A percentile compares a stretch with the other conserved stretches of the same genome.
Evolutionary conservation across 108 stramenopile species (phyloP).

Genomic region (Nannochloropsis salina): DNA sequence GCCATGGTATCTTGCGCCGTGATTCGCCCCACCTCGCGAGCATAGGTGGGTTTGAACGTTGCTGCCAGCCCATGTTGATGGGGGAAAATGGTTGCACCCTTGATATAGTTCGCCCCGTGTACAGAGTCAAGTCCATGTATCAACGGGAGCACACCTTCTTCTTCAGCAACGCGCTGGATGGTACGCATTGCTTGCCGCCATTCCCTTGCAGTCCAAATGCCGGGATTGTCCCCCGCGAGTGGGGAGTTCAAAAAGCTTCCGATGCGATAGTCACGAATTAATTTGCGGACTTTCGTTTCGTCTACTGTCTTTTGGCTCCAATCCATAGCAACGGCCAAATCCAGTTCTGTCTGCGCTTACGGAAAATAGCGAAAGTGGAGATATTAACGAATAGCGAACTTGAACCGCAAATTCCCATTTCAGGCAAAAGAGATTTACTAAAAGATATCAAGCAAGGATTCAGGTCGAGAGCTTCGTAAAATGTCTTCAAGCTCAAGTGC

Average conservation of each 20-base stretch:
- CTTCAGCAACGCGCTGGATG: slow-evolving; percentile 12
- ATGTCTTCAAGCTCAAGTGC: too few relatives aligned
- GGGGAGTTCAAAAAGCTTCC: not conserved
- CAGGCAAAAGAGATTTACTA: too few relatives aligned
- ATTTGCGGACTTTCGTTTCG: not conserved
- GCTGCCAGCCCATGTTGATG: not conserved
- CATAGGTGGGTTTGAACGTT: not conserved
- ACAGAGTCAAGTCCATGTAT: slow-evolving; percentile 11
- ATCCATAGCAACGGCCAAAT: not conserved
- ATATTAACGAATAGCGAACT: not conserved
- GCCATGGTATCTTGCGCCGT: slow-evolving; percentile 64
- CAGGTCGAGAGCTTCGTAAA: too few relatives aligned
- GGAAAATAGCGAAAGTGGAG: not conserved
- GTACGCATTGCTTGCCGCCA: slow-evolving; percentile 10
- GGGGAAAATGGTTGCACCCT: not conserved
- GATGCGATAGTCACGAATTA: not conserved
- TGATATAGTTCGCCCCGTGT: not conserved
- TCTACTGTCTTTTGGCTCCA: not conserved
- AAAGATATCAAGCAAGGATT: too few relatives aligned
- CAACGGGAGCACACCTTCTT: not conserved
- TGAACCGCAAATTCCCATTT: not conserved
- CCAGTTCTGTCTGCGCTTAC: not conserved
- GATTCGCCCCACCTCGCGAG: slow-evolving; percentile 53
- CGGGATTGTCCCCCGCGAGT: not conserved
- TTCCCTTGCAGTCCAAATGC: slow-evolving; percentile 14